Base-by-base conservation (phyloP, 176 grass and related monocot species). In the Saccharum officinarum region DNA sequence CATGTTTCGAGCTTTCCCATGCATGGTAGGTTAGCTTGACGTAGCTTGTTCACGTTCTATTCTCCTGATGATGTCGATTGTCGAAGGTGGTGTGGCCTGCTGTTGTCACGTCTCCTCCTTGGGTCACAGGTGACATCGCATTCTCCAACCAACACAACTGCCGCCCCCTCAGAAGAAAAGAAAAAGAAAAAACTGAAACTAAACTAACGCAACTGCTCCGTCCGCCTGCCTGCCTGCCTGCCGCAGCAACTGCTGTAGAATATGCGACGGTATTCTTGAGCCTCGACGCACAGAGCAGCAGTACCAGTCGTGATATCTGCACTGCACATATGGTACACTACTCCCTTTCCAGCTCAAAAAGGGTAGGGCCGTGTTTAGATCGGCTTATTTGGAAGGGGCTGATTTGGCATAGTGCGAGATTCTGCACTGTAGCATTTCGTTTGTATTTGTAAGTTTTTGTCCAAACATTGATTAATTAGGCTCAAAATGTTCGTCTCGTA, bases 331-430 rank as follows among this genome's bases (percentile, higher is more conserved):
- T 34, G 33, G 33, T 34, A 34, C 33, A 34, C 3, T 34, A 46
- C 3, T 4, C 14, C 17, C 62, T 80, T 80, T 80, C 77, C 77
- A 67, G 77, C 64, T 75, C 42, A 6, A 67, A 67, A 88, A 83
- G 40, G 42, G 8, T 12, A 46, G n/a, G n/a, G n/a, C n/a, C n/a
- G n/a, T n/a, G n/a, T n/a, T n/a, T n/a, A n/a, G n/a, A n/a, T n/a
- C n/a, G n/a, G n/a, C n/a, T n/a, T n/a, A n/a, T n/a, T n/a, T n/a
- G n/a, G n/a, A n/a, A n/a, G n/a, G n/a, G n/a, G n/a, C n/a, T n/a
- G n/a, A n/a, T n/a, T n/a, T n/a, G n/a, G n/a, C n/a, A n/a, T n/a
- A n/a, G n/a, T n/a, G n/a, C n/a, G n/a, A n/a, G n/a, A n/a, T n/a
- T n/a, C n/a, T n/a, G n/a, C n/a, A n/a, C n/a, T n/a, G n/a, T n/a